These are phyloP conservation scores for Mollisia scopiformis DNA, from an alignment of 2,329 filamentous ascomycete species.

Conservation along the genomic window DNA sequence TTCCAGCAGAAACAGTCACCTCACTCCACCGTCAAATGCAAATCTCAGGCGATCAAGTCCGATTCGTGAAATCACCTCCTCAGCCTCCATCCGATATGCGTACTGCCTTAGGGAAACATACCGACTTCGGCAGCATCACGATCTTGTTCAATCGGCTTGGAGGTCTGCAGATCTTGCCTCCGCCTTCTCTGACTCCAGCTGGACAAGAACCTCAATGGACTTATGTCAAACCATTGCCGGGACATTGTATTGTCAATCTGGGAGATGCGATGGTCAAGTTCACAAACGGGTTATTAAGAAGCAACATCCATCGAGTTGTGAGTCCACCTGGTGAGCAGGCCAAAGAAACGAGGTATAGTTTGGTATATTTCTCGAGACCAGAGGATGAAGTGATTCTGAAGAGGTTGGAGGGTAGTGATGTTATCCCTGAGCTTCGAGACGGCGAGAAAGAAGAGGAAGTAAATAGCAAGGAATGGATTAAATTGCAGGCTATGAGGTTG, in stretches of 20 bases:
- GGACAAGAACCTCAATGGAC: slow-evolving; percentile 34
- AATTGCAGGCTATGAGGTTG: slow-evolving; percentile 27
- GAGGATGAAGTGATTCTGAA: slow-evolving; percentile 45
- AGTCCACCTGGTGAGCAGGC: slow-evolving; percentile 35
- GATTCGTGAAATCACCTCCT: slow-evolving; percentile 32
- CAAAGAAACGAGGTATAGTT: slow-evolving; percentile 44
- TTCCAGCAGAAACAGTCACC: slow-evolving; percentile 25
- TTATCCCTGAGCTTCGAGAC: slow-evolving; percentile 25
- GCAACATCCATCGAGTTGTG: slow-evolving; percentile 40
- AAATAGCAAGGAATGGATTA: slow-evolving; percentile 31
- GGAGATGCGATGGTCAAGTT: slow-evolving; percentile 42
- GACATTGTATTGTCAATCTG: slow-evolving; percentile 41
- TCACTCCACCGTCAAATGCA: slow-evolving; percentile 21
- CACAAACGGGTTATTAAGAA: slow-evolving; percentile 37
- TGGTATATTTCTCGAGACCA: slow-evolving; percentile 58
- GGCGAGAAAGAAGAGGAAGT: slow-evolving; percentile 25
- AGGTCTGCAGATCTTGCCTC: slow-evolving; percentile 41
- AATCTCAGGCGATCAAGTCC: slow-evolving; percentile 30
- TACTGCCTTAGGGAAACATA: slow-evolving; percentile 36
- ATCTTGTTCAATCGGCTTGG: slow-evolving; percentile 44
- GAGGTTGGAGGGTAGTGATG: slow-evolving; percentile 25
- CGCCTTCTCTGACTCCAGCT: slow-evolving; percentile 22
- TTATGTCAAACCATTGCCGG: slow-evolving; percentile 39
- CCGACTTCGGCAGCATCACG: slow-evolving; percentile 43
- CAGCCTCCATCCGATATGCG: slow-evolving; percentile 28